Base-by-base conservation (phyloP, 1,284 basidiomycete species). In the Tilletia walkeri region DNA sequence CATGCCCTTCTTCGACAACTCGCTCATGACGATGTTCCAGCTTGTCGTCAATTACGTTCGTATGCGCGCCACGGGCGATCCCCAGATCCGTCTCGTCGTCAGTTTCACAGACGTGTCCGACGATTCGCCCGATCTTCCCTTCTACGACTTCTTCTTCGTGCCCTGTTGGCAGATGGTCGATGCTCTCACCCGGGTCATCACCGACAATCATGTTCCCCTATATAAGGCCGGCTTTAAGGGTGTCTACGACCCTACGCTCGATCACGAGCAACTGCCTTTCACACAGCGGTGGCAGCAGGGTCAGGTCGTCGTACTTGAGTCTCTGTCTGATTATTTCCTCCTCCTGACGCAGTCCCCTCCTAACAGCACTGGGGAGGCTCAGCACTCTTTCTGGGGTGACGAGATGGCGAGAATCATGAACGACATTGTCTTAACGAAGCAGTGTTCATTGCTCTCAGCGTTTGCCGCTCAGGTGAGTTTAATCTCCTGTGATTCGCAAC, bases 141-240 rank as follows among this genome's bases (percentile, higher is more conserved):
- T 49, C 47, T 49, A 49, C 47, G 47, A 49, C n/a, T 49, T 12
- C 47, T 49, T 49, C 47, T 49, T 49, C 47, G 47, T 49, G 12
- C 47, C 47, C n/a, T 49, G 47, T n/a, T 49, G 47, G 47, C 47
- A 49, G 47, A n/a, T 49, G 47, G 47, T 49, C 47, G 47, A 49
- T 49, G 47, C 47, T n/a, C 10, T 49, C 12, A 49, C 12, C 47
- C 47, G 47, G 12, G 47, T 49, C 47, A 49, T 49, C 47, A n/a
- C 12, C 47, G 47, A 49, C n/a, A n/a, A n/a, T n/a, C 10, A 12
- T n/a, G 47, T 49, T 12, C 47, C 47, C n/a, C 12, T 49, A 12
- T 49, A 12, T 12, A 49, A 49, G n/a, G 10, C n/a, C 12, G 47
- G 47, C n/a, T n/a, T 12, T n/a, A 12, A 2, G 10, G 47, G 47